Evolutionary conservation across 345 rosid genomes (phyloP).

Genomic region (Populus alba): DNA sequence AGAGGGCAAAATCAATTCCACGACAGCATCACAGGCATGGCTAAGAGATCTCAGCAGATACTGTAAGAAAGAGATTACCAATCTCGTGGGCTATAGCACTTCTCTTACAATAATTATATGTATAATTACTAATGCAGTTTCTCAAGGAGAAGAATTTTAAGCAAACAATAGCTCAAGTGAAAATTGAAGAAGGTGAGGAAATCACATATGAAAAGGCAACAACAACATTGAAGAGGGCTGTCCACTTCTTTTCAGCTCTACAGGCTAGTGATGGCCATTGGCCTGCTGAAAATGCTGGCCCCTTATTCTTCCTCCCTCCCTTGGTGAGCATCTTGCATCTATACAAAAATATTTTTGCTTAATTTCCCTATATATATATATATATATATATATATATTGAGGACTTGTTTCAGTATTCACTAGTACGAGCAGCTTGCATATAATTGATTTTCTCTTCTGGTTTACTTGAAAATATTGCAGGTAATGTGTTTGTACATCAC

Average conservation of each 20-base stretch:
- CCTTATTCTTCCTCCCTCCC: slow-evolving; percentile 22
- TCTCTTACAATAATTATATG: no score
- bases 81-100: no score
- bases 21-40: no score
- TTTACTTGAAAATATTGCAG: not conserved
- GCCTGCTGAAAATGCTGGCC: slow-evolving; percentile 26
- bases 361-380: no score
- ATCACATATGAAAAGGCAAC: slow-evolving; percentile 18
- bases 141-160: slow-evolving; percentile 20
- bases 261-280: slow-evolving; percentile 31
- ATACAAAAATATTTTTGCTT: no score
- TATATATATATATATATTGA: not conserved
- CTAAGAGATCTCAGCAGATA: no score
- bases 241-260: slow-evolving; percentile 20
- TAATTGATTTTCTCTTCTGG: no score
- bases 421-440: no score
- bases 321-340: not conserved
- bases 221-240: slow-evolving; percentile 14
- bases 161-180: slow-evolving; percentile 6
- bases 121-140: slow-evolving; percentile 2
- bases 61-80: no score
- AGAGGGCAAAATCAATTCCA: no score
- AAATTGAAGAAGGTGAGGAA: slow-evolving; percentile 13
- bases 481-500: slow-evolving; percentile 24
- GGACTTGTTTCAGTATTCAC: no score